Percentiles rank a stretch among this genome's conserved stretches.
Evolutionary conservation across 2,329 filamentous ascomycete genomes (phyloP).

Genomic region (Epichloe gansuensis): DNA sequence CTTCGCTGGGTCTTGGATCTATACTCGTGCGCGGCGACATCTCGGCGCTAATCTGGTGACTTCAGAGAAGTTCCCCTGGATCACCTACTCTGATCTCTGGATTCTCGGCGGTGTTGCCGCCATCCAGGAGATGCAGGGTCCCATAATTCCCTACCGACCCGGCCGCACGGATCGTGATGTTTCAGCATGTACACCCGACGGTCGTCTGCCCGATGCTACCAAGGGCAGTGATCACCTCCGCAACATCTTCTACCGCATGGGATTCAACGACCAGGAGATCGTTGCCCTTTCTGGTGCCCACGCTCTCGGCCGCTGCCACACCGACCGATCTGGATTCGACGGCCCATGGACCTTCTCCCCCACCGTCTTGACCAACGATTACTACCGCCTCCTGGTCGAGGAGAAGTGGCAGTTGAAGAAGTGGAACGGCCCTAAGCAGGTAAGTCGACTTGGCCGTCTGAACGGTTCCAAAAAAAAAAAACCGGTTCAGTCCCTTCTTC

Average conservation of each 20-base stretch:
- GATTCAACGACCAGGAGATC: conserved; percentile 94
- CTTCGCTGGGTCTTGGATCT: too few relatives aligned
- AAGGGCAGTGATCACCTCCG: conserved; percentile 74
- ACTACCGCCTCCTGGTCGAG: conserved; percentile 72
- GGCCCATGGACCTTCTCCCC: conserved; percentile 91
- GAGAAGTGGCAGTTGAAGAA: conserved; percentile 90
- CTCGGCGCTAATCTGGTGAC: conserved; percentile 5
- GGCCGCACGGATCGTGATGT: conserved; percentile 72
- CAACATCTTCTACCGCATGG: conserved; percentile 91
- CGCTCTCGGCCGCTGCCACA: conserved; percentile 80
- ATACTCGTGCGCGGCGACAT: background rate
- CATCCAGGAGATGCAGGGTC: conserved; percentile 92
- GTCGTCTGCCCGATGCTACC: conserved; percentile 67
- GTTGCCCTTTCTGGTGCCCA: conserved; percentile 80
- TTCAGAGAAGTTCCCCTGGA: conserved; percentile 71
- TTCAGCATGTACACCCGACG: conserved; percentile 81
- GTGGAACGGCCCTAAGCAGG: conserved; percentile 79
- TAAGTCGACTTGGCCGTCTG: conserved; percentile 13
- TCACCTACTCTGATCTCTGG: conserved; percentile 93
- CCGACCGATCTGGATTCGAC: conserved; percentile 73
- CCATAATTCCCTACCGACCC: conserved; percentile 74
- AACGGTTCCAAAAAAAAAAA: background rate
- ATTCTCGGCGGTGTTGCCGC: conserved; percentile 75
- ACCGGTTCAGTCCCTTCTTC: conserved; percentile 1
- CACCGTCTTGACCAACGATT: conserved; percentile 88